A percentile compares a stretch with the other conserved stretches of the same genome.
Evolutionary conservation across 768 basidiomycete species (phyloP).

Genomic region (Suillus fuscotomentosus): DNA sequence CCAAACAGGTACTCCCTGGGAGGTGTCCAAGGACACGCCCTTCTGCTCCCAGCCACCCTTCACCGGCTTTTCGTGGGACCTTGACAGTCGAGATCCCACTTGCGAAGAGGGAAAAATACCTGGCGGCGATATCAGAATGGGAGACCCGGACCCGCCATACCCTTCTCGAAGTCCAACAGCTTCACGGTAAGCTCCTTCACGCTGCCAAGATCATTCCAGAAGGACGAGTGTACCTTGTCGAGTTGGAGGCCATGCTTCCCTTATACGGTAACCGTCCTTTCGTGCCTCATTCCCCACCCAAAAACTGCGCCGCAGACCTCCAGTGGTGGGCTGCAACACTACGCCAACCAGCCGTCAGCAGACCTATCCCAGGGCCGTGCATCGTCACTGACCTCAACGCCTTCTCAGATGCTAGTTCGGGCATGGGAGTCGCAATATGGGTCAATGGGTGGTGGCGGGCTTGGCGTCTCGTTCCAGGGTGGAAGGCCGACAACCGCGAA

Average conservation of each 20-base stretch:
- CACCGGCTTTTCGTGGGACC: constrained; percentile 34
- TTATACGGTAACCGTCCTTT: not conserved
- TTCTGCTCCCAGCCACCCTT: constrained; percentile 22
- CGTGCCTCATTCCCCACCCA: not conserved
- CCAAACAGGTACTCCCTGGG: constrained; percentile 30
- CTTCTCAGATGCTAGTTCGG: not conserved
- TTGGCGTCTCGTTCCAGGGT: not conserved
- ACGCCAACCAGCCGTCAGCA: not conserved
- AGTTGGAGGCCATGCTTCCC: no score
- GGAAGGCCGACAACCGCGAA: not conserved
- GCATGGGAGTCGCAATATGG: not conserved
- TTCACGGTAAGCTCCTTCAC: not conserved
- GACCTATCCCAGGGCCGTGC: not conserved
- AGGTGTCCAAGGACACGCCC: constrained; percentile 23
- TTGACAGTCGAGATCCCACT: constrained; percentile 23
- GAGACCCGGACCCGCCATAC: not conserved
- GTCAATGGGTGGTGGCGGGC: not conserved
- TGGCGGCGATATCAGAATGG: constrained; percentile 26
- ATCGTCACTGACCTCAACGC: not conserved
- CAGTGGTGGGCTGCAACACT: not conserved
- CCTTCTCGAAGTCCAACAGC: not conserved
- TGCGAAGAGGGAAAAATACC: constrained; percentile 29
- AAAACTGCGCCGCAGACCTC: not conserved
- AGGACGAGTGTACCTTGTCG: no score
- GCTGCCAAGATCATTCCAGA: not conserved